Percentiles rank a stretch among this genome's conserved stretches.
Evolutionary conservation across 2,329 filamentous ascomycete species (phyloP).

Genomic region (Cladobotryum mycophilum): DNA sequence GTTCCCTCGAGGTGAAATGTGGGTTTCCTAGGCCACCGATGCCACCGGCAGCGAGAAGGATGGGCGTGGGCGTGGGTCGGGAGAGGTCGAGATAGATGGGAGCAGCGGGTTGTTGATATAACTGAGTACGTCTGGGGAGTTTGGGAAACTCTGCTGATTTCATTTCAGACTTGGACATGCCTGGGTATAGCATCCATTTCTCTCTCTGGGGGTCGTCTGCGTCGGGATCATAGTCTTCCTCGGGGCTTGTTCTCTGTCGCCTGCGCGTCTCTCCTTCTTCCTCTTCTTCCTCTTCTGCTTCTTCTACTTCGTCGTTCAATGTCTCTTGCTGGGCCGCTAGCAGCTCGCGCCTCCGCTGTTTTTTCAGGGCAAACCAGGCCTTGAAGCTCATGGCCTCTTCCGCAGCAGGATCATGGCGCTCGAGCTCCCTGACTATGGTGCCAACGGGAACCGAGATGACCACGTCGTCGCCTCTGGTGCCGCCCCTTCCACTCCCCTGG

Average conservation of each 20-base stretch:
- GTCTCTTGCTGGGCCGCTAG: conserved; percentile 10
- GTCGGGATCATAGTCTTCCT: conserved; percentile 33
- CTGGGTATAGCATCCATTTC: conserved; percentile 84
- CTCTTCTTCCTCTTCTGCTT: conserved; percentile 11
- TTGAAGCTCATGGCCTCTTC: conserved; percentile 48
- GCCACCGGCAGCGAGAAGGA: conserved; percentile 80
- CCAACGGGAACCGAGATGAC: conserved; percentile 88
- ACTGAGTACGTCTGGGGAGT: conserved; percentile 44
- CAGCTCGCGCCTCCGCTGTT: conserved; percentile 26
- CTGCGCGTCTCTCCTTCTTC: conserved; percentile 1
- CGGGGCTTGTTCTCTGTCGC: conserved; percentile 4
- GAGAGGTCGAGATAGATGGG: conserved; percentile 70
- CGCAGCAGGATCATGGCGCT: conserved; percentile 67
- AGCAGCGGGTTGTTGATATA: conserved; percentile 61
- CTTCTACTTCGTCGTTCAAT: conserved; percentile 13
- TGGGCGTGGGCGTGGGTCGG: conserved; percentile 71
- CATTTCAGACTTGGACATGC: conserved; percentile 64
- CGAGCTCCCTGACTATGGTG: conserved; percentile 79
- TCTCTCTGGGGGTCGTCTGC: conserved; percentile 48
- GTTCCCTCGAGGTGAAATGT: conserved; percentile 76
- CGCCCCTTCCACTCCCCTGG: conserved; percentile 65
- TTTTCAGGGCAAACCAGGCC: conserved; percentile 27
- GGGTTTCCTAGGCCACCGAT: conserved; percentile 90
- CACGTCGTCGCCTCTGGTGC: conserved; percentile 78
- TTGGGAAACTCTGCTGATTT: conserved; percentile 45